Conservation (phyloP, 768 basidiomycete genomes). For the Lenzites betulinus region DNA sequence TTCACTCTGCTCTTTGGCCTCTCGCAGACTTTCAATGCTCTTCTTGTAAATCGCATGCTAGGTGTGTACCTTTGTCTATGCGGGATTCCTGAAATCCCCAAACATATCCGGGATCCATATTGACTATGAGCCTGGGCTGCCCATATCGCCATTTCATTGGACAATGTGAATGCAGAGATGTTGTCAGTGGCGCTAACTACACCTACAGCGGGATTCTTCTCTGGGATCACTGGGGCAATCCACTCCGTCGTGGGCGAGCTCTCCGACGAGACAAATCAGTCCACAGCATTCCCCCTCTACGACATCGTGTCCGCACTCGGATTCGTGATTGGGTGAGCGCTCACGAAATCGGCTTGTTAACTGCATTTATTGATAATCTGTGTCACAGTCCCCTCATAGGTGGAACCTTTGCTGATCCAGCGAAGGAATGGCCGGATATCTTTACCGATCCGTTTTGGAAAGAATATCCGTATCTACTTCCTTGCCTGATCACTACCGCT, state of each 20-base stretch:
- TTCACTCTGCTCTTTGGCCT: slow-evolving; percentile 59
- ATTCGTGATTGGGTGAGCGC: slow-evolving; percentile 51
- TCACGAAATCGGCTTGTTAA: background rate
- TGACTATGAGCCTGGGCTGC: background rate
- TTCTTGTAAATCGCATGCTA: slow-evolving; percentile 52
- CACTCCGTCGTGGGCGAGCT: slow-evolving; percentile 44
- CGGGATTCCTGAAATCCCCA: no score
- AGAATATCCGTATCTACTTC: slow-evolving; percentile 60
- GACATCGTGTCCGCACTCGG: slow-evolving; percentile 61
- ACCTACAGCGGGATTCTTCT: slow-evolving; percentile 27
- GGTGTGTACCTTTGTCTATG: slow-evolving; percentile 16
- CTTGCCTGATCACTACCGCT: slow-evolving; percentile 50
- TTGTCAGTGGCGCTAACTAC: background rate
- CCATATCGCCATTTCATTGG: background rate
- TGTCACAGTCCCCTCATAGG: slow-evolving; percentile 57
- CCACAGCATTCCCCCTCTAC: slow-evolving; percentile 58
- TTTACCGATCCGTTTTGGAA: slow-evolving; percentile 49
- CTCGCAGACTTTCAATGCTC: slow-evolving; percentile 47
- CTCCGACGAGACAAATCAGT: slow-evolving; percentile 63
- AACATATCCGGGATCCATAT: background rate
- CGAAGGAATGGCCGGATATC: slow-evolving; percentile 43
- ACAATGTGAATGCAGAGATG: no score
- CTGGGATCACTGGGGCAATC: slow-evolving; percentile 42
- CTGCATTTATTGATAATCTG: background rate
- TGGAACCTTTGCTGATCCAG: slow-evolving; percentile 58